These are phyloP conservation scores for Pyricularia grisea DNA, from an alignment of 2,329 filamentous ascomycete species.

Conservation along the genomic window DNA sequence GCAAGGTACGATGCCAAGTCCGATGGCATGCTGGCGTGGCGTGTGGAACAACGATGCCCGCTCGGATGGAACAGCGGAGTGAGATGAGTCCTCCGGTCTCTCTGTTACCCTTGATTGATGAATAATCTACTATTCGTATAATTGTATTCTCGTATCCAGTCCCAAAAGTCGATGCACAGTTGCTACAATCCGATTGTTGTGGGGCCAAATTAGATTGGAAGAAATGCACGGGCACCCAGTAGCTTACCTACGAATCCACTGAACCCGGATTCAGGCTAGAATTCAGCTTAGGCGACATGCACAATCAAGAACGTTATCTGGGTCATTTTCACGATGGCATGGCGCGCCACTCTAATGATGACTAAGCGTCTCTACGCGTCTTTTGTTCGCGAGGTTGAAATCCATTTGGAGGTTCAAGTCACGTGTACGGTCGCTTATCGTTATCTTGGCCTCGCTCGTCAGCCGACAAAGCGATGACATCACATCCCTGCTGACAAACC, in stretches of 20 bases:
- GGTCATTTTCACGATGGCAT: no score
- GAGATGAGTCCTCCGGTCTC: not conserved
- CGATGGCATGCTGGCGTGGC: slow-evolving; percentile 39
- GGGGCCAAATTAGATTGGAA: no score
- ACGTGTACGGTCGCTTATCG: not conserved
- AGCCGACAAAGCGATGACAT: not conserved
- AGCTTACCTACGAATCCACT: no score
- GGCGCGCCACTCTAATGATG: not conserved
- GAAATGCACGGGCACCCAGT: no score
- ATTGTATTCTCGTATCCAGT: not conserved
- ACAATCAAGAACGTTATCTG: no score
- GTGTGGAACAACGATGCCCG: not conserved
- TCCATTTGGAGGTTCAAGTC: not conserved
- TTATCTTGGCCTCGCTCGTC: not conserved
- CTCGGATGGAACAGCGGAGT: not conserved
- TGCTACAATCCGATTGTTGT: not conserved
- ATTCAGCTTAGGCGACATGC: no score
- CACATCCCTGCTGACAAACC: not conserved
- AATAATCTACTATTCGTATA: not conserved
- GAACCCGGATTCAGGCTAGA: no score
- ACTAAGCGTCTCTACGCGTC: not conserved
- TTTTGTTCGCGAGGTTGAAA: not conserved
- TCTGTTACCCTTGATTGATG: not conserved
- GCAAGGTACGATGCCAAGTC: slow-evolving; percentile 79
- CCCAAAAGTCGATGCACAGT: not conserved